phyloP scores from a whole-genome alignment of 306 rosid genomes.

The Vigna nakashimae region DNA sequence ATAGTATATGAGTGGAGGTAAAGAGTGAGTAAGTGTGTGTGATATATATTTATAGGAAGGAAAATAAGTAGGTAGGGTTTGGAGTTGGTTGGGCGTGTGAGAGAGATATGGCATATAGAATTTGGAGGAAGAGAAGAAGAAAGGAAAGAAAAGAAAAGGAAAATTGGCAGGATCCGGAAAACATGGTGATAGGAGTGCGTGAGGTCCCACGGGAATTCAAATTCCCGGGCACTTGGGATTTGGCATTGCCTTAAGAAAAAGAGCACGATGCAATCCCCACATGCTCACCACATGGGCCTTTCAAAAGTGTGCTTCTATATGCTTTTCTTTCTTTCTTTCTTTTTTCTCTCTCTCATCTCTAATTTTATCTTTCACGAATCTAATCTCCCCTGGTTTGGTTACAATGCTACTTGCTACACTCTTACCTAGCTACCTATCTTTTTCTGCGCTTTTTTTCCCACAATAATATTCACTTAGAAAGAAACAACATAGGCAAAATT shows the following conservation, averaged over 20 bases:
- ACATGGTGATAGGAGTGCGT: conserved; percentile 55
- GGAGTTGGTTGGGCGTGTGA: conserved; percentile 2
- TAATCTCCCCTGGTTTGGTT: not conserved
- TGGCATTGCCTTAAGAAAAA: conserved; percentile 52
- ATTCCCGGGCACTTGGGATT: conserved; percentile 61
- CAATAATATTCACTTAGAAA: conserved; percentile 37
- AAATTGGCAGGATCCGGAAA: conserved; percentile 81
- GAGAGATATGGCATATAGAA: not conserved
- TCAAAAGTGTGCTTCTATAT: conserved; percentile 46
- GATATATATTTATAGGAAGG: too few species aligned
- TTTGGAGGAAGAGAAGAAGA: not conserved
- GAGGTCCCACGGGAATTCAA: conserved; percentile 64
- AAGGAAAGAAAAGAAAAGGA: conserved; percentile 29
- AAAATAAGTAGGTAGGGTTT: not conserved
- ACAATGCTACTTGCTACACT: not conserved
- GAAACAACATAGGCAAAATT: conserved; percentile 14
- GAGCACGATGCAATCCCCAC: conserved; percentile 59
- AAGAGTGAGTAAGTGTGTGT: too few species aligned
- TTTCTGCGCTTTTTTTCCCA: conserved; percentile 12
- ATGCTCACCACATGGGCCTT: conserved; percentile 76
- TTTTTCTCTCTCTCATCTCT: not conserved
- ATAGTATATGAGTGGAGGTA: too few species aligned
- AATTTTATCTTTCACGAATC: conserved; percentile 21
- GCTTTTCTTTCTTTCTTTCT: conserved; percentile 8
- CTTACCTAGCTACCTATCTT: conserved; percentile 20